Evolutionary conservation across 2,329 filamentous ascomycete species (phyloP), one percentile per base, ranked within the genome.

Genomic region (Leptographium procerum): DNA sequence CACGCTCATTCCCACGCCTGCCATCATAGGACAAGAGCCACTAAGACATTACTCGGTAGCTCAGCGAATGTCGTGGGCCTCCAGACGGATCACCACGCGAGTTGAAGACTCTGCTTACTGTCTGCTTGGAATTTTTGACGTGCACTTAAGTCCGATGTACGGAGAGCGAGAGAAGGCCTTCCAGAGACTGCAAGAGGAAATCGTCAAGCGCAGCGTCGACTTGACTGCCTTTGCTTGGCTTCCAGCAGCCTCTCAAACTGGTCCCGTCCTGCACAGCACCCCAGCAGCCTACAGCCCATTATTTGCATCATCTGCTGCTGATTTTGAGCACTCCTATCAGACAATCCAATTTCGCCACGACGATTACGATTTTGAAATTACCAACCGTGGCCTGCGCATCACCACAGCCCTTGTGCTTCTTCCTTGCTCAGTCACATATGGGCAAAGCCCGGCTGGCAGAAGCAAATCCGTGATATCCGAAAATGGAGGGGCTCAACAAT

Each of bases 151-250:
- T 4, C 8, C 61, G 9, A 56, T 63, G 13, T 66, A 66, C 33
- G 64, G 62, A 31, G 64, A 66, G 48, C 62, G 64, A 8, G 13
- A 29, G 1, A 57, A 34, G 14, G 64, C 64, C 0, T 65, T 65
- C 22, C 40, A 56, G 28, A 58, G 62, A 3, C 58, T 65, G 33
- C 62, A 63, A 31, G 55, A 62, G n/a, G 59, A 60, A 28, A 64
- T 65, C 7, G 22, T 43, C 16, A 54, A 59, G 24, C 29, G 28
- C 2, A 53, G 26, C 1, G 59, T 57, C 0, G 60, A 64, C 56
- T 43, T 63, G 13, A 59, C 60, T 1, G 28, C 61, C 28, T 56
- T 64, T 31, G 61, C 59, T 22, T 43, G 36, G 36, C 36, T 43
- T 22, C 36, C 36, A 8, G 36, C 36, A 9, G 5, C 36, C n/a